Evolutionary conservation across 768 basidiomycete genomes (phyloP), one percentile per base, ranked within the genome.

Genomic region (Leccinum boreale): DNA sequence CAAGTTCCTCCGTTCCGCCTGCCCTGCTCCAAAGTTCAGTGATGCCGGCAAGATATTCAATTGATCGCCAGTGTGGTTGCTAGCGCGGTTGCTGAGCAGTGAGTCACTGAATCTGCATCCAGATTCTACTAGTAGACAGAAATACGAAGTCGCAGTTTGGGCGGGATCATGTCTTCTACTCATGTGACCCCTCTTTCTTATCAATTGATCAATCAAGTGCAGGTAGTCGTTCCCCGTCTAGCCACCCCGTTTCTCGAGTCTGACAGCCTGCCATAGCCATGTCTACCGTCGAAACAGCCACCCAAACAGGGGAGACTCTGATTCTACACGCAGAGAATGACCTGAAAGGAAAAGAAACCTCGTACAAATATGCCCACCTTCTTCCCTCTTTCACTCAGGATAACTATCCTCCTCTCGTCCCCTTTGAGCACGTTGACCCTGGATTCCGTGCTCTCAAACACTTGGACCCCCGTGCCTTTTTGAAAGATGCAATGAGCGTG

Each of bases 341-440:
- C 29, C 11, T 24, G 14, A 47, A 62, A 28, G 54, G 26, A 23
- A 52, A 63, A 48, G 61, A 58, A 21, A 9, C 51, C 10, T 1
- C 11, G 9, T 92, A 92, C 75, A 75, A 76, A 46, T 93, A 92
- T 70, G 75, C 82, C 3, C 82, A 85, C 64, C 85, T 90, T 53
- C 78, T 92, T 12, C 91, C 92, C 9, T 67, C 81, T 49, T 87
- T 88, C 70, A 81, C 84, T 58, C 73, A 75, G 36, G 78, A 82
- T 57, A 75, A 75, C 23, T 87, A 87, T 61, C 85, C 87, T 28
- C 86, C 90, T 10, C 75, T 92, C 57, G 78, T 78, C 14, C 84
- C 87, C 2, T 92, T 87, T 71, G 81, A 85, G 53, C 90, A 93
- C 65, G 75, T 80, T 67, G 91, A 94, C 74, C 91, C 92, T 4